Evolutionary conservation across 1,284 basidiomycete species (phyloP), one percentile per base, ranked within the genome.

Genomic region (Cutaneotrichosporon cutaneum): DNA sequence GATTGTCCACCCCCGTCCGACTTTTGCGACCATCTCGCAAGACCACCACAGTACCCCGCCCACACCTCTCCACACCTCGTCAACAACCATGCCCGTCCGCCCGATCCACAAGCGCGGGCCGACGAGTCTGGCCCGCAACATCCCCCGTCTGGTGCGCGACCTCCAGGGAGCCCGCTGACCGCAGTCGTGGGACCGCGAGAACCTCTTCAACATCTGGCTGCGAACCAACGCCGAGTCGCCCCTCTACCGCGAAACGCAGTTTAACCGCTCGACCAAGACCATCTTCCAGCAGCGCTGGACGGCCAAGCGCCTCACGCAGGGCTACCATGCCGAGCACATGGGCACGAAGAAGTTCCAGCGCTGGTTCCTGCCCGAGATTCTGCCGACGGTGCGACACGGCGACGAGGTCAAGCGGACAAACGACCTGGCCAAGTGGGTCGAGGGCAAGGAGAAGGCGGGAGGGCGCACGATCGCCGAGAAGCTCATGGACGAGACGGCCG

Each of bases 301-400:
- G 26, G 86, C 92, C 18, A 98, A 97, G 80, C 85, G 88, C n/a
- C 86, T 94, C 64, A 85, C 93, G 33, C 88, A 94, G 61, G 94
- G 87, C 4, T 99, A 99, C 82, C 95, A 99, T 77, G 94, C 94
- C 44, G 94, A 99, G 83, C 90, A 87, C 80, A 93, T 98, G 66
- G 88, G 88, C 59, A 92, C 95, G 81, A 90, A 89, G 72, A 87
- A 88, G 45, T 98, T 98, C 85, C 94, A 95, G 78, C 87, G 90
- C 56, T 95, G 93, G 90, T 98, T 93, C 78, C 85, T 99, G 24
- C 95, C 95, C 11, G 83, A 86, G 61, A 87, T 85, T 0, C 82
- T 99, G 14, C 94, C 95, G 0, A 90, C 92, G 68, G 90, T 96
- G 58, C 88, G 53, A 7, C 59, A 72, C 57, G 53, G 44, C 35